Evolutionary conservation across 2,329 filamentous ascomycete species (phyloP), one percentile per base, ranked within the genome.

Genomic region (Aspergillus sp.): DNA sequence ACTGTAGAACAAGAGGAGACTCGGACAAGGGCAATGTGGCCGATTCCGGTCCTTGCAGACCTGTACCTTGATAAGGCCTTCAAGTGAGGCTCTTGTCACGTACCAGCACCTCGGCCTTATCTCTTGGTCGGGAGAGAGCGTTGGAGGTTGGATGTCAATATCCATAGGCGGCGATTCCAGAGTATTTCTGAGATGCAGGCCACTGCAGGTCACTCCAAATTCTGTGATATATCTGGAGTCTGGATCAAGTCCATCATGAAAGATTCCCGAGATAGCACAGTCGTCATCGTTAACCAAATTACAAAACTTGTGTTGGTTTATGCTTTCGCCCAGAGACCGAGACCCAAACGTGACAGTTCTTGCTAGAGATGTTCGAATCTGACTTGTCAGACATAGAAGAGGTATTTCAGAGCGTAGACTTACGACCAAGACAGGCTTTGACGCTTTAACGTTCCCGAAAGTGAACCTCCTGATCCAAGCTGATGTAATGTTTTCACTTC

Each of bases 141-240:
- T 11, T 20, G 59, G 56, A 5, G 52, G 49, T 22, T 61, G 54
- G 16, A 51, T n/a, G 58, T 50, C n/a, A n/a, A 39, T 36, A 29
- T 29, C 26, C 6, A 9, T 29, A 29, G 55, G 62, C 20, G 16
- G 26, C 12, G 32, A 10, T 12, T 16, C 24, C n/a, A 20, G 22
- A 4, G 26, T 12, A 22, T 22, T 32, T 29, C 12, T 20, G 16
- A 20, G 3, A 14, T n/a, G 14, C 10, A 36, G 31, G 51, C 16
- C 20, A 58, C 54, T 50, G 55, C 62, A 62, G 39, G 61, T 63
- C 16, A 65, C 61, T 18, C 64, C 64, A 16, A 59, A 1, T 6
- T 47, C 52, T 29, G 4, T 7, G 26, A 29, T 29, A 9, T 29
- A 29, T 29, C 6, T 29, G 26, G 26, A 29, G 26, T 29, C 26